These are phyloP conservation scores for Beauveria medogensis DNA, from an alignment of 2,329 filamentous ascomycete species.

Conservation along the genomic window DNA sequence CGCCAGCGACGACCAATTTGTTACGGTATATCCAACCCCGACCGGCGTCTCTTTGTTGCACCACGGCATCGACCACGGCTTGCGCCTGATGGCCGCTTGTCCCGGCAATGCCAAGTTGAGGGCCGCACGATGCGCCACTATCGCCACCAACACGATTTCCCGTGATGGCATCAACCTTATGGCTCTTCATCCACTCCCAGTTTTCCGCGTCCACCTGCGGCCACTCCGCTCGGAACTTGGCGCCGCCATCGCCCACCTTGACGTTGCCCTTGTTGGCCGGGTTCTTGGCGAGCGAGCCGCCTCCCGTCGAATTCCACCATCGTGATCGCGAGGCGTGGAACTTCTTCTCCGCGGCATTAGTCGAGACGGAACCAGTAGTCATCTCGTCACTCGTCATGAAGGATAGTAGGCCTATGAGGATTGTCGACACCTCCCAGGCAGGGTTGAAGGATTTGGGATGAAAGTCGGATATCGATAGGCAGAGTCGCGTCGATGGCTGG, in stretches of 20 bases:
- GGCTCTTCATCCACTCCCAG: slow-evolving; percentile 81
- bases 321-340: slow-evolving; percentile 68
- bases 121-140: slow-evolving; percentile 44
- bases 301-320: slow-evolving; percentile 97
- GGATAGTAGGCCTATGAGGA: slow-evolving; percentile 83
- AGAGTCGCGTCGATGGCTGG: slow-evolving; percentile 83
- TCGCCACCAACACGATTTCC: slow-evolving; percentile 49
- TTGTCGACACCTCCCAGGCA: slow-evolving; percentile 95
- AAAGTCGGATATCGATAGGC: slow-evolving; percentile 94
- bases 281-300: slow-evolving; percentile 59
- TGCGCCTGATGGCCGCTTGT: slow-evolving; percentile 56
- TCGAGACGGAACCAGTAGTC: slow-evolving; percentile 85
- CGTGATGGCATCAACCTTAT: slow-evolving; percentile 68
- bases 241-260: slow-evolving; percentile 84
- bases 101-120: slow-evolving; percentile 49
- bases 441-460: slow-evolving; percentile 98
- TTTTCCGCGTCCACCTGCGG: slow-evolving; percentile 84
- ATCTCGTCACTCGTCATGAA: slow-evolving; percentile 99
- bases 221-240: slow-evolving; percentile 86
- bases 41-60: slow-evolving; percentile 68
- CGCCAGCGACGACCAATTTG: slow-evolving; percentile 65
- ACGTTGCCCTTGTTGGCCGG: slow-evolving; percentile 63
- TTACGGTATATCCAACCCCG: slow-evolving; percentile 76
- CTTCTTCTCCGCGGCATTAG: slow-evolving; percentile 67
- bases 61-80: slow-evolving; percentile 69